phyloP scores from a whole-genome alignment of 495 filamentous ascomycete species.

The Aspergillus baeticus region DNA sequence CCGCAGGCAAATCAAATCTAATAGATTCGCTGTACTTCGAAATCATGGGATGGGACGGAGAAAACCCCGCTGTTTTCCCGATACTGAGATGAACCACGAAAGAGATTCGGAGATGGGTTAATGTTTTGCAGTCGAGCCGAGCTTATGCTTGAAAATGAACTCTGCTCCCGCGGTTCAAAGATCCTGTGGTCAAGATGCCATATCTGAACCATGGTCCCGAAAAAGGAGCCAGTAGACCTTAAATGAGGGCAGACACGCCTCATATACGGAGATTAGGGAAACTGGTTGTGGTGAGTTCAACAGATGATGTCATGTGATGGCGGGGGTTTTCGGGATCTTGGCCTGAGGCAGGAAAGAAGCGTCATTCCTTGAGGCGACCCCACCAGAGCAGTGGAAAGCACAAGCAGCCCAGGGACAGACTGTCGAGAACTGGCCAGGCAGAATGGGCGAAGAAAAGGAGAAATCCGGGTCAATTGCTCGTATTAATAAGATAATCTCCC shows the following conservation, averaged over 20 bases:
- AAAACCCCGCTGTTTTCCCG: conserved; percentile 31
- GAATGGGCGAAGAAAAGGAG: neutral
- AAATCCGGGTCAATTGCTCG: neutral
- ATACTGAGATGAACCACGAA: conserved; percentile 30
- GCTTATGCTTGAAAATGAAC: neutral
- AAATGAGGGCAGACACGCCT: too few relatives aligned
- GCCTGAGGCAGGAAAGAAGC: conserved; percentile 19
- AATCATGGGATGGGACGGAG: conserved; percentile 14
- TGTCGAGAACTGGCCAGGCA: neutral
- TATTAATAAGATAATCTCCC: conserved; percentile 1
- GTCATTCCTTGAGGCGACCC: conserved; percentile 19
- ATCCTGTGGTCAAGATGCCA: too few relatives aligned
- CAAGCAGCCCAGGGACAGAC: conserved; percentile 7
- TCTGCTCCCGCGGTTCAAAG: neutral
- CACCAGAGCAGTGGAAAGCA: conserved; percentile 18
- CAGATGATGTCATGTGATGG: conserved; percentile 30
- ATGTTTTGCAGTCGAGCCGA: conserved; percentile 19
- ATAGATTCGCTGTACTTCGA: conserved; percentile 29
- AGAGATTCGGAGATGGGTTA: conserved; percentile 40
- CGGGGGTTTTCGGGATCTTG: conserved; percentile 23
- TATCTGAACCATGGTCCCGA: neutral
- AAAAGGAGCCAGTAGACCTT: neutral
- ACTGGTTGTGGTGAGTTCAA: neutral
- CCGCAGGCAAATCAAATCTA: conserved; percentile 12
- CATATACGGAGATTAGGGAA: too few relatives aligned